These are phyloP conservation scores for Tetrapyrgos nigripes DNA, from an alignment of 1,284 basidiomycete genomes.

Conservation along the genomic window DNA sequence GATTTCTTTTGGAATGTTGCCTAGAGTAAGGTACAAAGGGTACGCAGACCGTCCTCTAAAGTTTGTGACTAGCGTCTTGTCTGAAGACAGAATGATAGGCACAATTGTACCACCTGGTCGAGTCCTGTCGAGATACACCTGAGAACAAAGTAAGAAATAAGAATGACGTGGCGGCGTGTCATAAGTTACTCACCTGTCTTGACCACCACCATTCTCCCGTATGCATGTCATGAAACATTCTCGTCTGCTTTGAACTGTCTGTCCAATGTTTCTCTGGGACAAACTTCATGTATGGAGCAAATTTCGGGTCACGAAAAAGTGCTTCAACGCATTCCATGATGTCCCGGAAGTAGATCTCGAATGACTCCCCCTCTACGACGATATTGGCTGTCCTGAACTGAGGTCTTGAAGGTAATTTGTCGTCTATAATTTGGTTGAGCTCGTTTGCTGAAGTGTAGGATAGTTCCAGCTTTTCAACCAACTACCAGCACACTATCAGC, in stretches of 20 bases:
- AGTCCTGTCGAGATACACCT: neutral
- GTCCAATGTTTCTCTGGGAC: neutral
- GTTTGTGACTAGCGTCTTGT: neutral
- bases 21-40: conserved; percentile 4
- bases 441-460: conserved; percentile 34
- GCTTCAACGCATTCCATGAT: conserved; percentile 34
- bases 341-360: conserved; percentile 34
- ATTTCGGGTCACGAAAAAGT: conserved; percentile 19
- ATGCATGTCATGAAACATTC: conserved; percentile 24
- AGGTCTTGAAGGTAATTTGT: conserved; percentile 22
- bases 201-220: conserved; percentile 24
- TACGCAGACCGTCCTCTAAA: neutral
- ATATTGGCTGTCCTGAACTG: conserved; percentile 26
- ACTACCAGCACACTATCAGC: neutral
- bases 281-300: neutral
- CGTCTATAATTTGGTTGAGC: conserved; percentile 39
- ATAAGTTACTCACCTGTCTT: conserved; percentile 9
- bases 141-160: neutral
- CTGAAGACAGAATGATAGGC: neutral
- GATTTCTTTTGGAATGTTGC: conserved; percentile 8
- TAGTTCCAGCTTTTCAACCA: conserved; percentile 24
- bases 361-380: conserved; percentile 24
- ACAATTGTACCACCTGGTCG: neutral
- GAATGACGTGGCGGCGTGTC: neutral
- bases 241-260: neutral